Percentiles rank a stretch among this genome's conserved stretches.
Evolutionary conservation across 164 flowering plant species (phyloP).

Genomic region (Platanus orientalis): DNA sequence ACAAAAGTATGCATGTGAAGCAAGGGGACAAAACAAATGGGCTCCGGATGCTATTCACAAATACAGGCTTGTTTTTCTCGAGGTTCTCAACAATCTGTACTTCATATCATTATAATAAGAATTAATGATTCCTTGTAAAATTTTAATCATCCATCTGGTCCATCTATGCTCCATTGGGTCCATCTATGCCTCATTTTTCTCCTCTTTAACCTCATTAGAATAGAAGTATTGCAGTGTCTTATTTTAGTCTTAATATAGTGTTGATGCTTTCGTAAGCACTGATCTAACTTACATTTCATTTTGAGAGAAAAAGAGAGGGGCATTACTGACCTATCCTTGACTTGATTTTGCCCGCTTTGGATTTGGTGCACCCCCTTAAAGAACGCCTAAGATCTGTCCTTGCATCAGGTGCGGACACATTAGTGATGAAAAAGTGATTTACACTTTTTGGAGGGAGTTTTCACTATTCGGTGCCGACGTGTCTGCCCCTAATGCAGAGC

Average conservation of each 20-base stretch:
- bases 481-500: no score
- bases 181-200: not conserved
- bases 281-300: not conserved
- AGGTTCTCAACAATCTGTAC: constrained; percentile 16
- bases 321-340: no score
- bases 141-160: not conserved
- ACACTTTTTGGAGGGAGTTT: no score
- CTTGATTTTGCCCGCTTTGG: no score
- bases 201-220: not conserved
- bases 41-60: constrained; percentile 10
- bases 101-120: constrained; percentile 2
- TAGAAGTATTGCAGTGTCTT: not conserved
- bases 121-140: constrained; percentile 8
- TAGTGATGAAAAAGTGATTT: no score
- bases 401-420: no score
- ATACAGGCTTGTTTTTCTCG: constrained; percentile 18
- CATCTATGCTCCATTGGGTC: no score
- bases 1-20: constrained; percentile 1
- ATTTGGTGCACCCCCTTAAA: no score
- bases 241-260: not conserved
- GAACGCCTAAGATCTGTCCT: no score
- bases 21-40: constrained; percentile 15
- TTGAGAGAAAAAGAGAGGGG: no score
- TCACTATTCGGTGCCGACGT: no score
- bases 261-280: not conserved